A percentile compares a stretch with the other conserved stretches of the same genome.
These are phyloP conservation scores for Cytospora chrysosperma DNA, from an alignment of 2,329 filamentous ascomycete species.

Conservation along the genomic window DNA sequence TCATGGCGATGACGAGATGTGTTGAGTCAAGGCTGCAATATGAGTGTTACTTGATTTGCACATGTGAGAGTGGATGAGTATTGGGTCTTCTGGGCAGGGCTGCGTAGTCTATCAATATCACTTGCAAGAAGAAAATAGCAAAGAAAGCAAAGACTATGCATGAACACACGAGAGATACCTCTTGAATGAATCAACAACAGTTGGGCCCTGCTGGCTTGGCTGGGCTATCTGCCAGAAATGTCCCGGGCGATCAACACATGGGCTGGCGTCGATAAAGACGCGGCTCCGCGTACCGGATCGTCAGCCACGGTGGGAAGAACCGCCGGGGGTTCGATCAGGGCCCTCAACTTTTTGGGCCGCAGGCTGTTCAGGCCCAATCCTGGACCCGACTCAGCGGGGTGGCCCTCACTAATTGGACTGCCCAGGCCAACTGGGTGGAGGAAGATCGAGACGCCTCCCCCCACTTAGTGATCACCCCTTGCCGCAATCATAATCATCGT, in stretches of 20 bases:
- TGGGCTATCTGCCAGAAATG: constrained; percentile 3
- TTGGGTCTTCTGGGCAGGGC: background rate
- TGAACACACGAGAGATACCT: constrained; percentile 1
- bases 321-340: background rate
- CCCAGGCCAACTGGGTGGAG: too few relatives aligned
- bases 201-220: background rate
- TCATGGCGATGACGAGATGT: constrained; percentile 41
- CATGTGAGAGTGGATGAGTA: background rate
- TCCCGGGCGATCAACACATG: constrained; percentile 14
- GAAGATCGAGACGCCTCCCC: too few relatives aligned
- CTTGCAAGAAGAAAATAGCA: too few relatives aligned
- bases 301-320: constrained; percentile 10
- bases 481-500: background rate
- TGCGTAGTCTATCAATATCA: background rate
- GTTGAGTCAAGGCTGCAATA: constrained; percentile 6
- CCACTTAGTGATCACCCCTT: background rate
- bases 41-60: background rate
- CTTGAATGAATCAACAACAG: background rate
- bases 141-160: background rate
- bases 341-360: background rate
- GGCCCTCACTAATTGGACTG: background rate
- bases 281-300: constrained; percentile 11
- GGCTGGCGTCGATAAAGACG: constrained; percentile 16
- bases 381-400: constrained; percentile 4
- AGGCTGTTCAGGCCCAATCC: constrained; percentile 21